Percentiles rank a stretch among this genome's conserved stretches.
These are phyloP conservation scores for Chlorociboria aeruginascens DNA, from an alignment of 495 filamentous ascomycete genomes.

Conservation along the genomic window DNA sequence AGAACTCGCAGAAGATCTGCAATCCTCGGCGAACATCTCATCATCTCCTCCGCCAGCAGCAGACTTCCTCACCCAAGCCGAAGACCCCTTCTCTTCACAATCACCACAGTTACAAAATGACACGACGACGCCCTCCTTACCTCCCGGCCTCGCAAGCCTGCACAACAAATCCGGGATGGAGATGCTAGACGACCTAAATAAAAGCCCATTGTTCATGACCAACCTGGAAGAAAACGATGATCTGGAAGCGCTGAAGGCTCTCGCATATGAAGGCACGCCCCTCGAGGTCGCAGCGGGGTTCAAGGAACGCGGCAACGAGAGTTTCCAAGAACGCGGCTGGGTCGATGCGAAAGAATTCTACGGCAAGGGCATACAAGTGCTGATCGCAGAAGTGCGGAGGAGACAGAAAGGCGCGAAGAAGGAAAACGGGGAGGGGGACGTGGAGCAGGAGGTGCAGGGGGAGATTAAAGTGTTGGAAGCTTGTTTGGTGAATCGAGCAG, in stretches of 20 bases:
- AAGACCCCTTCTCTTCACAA: conserved; percentile 2
- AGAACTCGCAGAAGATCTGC: conserved; percentile 28
- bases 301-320: conserved; percentile 84
- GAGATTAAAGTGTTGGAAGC: conserved; percentile 55
- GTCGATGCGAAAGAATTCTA: conserved; percentile 86
- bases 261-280: conserved; percentile 85
- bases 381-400: conserved; percentile 45
- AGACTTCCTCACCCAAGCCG: conserved; percentile 16
- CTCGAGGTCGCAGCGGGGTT: conserved; percentile 68
- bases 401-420: conserved; percentile 19
- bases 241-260: conserved; percentile 74
- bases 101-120: neutral
- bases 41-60: neutral
- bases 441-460: conserved; percentile 37
- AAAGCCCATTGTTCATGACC: conserved; percentile 90
- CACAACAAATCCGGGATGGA: conserved; percentile 56
- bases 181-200: conserved; percentile 61
- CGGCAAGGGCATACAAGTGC: conserved; percentile 60
- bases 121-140: conserved; percentile 20
- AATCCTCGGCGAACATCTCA: conserved; percentile 8
- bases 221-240: conserved; percentile 71
- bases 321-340: conserved; percentile 61
- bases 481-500: conserved; percentile 73
- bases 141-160: conserved; percentile 37
- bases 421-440: conserved; percentile 22